Conservation (phyloP, 1,139 yeast species). For the Candida freyschussii region DNA sequence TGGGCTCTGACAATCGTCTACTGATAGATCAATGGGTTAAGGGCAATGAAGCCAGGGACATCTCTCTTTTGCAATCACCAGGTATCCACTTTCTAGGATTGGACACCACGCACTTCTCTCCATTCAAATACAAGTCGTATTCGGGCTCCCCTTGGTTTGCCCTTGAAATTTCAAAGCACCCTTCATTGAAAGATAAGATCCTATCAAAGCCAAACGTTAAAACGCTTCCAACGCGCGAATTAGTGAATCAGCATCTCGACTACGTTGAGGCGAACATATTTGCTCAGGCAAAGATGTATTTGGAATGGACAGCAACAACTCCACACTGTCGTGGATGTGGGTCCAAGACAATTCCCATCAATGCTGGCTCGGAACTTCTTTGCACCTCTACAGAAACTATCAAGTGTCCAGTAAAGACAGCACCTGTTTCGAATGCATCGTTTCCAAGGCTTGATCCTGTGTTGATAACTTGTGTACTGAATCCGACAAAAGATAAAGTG, state of each 20-base stretch:
- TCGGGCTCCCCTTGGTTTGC: conserved; percentile 77
- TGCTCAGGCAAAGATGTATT: conserved; percentile 78
- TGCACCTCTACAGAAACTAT: conserved; percentile 42
- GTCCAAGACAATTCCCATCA: conserved; percentile 56
- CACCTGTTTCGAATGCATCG: conserved; percentile 49
- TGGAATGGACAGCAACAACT: conserved; percentile 80
- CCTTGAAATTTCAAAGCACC: conserved; percentile 50
- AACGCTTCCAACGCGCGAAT: conserved; percentile 22
- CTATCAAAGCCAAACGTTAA: conserved; percentile 14
- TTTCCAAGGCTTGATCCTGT: conserved; percentile 93
- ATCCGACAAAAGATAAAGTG: conserved; percentile 54
- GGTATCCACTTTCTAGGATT: conserved; percentile 53
- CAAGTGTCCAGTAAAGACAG: conserved; percentile 50
- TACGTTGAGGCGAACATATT: conserved; percentile 58
- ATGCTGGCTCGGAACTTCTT: conserved; percentile 76
- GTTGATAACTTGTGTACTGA: conserved; percentile 76
- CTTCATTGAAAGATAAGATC: conserved; percentile 15
- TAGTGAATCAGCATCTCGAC: conserved; percentile 29
- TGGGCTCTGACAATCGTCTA: conserved; percentile 13
- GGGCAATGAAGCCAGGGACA: conserved; percentile 9
- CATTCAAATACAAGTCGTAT: conserved; percentile 37
- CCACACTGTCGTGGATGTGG: conserved; percentile 90
- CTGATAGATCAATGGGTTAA: conserved; percentile 19
- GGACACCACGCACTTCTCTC: conserved; percentile 43
- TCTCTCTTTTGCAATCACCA: conserved; percentile 31